These are phyloP conservation scores for Russula foetens DNA, from an alignment of 768 basidiomycete genomes.

Conservation along the genomic window DNA sequence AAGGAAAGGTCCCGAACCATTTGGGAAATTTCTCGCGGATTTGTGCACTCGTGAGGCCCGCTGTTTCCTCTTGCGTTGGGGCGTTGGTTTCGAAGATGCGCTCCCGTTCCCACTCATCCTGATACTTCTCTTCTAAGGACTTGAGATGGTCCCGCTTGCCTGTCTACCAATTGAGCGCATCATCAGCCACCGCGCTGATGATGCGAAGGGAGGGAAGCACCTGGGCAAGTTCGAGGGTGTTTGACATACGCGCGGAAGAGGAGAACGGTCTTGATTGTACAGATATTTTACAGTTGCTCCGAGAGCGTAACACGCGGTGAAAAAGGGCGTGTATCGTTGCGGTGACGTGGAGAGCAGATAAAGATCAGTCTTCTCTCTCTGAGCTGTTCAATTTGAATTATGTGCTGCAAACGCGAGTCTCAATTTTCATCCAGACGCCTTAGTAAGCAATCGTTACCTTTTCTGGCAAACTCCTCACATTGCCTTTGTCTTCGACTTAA, in stretches of 20 bases:
- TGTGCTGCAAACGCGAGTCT: neutral
- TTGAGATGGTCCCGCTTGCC: slow-evolving; percentile 87
- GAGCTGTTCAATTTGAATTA: neutral
- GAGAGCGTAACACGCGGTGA: slow-evolving; percentile 15
- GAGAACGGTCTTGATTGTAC: slow-evolving; percentile 13
- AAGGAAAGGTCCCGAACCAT: slow-evolving; percentile 97
- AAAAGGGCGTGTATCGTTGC: slow-evolving; percentile 15
- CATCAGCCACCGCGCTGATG: neutral
- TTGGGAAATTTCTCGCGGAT: slow-evolving; percentile 78
- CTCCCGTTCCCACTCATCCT: slow-evolving; percentile 69
- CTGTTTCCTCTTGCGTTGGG: slow-evolving; percentile 58
- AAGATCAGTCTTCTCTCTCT: slow-evolving; percentile 1
- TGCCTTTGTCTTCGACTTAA: no score
- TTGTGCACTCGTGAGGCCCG: slow-evolving; percentile 54
- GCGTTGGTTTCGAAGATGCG: slow-evolving; percentile 81
- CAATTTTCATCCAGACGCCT: no score
- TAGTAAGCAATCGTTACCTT: neutral
- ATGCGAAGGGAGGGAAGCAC: slow-evolving; percentile 14
- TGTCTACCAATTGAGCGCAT: slow-evolving; percentile 46
- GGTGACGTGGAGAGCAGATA: slow-evolving; percentile 1
- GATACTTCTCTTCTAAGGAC: slow-evolving; percentile 77
- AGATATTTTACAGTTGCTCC: slow-evolving; percentile 20
- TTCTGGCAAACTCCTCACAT: no score
- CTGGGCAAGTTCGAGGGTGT: slow-evolving; percentile 29
- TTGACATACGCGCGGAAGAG: slow-evolving; percentile 14